These are phyloP conservation scores for Iberis pinnata DNA, from an alignment of 345 rosid genomes.

Conservation along the genomic window DNA sequence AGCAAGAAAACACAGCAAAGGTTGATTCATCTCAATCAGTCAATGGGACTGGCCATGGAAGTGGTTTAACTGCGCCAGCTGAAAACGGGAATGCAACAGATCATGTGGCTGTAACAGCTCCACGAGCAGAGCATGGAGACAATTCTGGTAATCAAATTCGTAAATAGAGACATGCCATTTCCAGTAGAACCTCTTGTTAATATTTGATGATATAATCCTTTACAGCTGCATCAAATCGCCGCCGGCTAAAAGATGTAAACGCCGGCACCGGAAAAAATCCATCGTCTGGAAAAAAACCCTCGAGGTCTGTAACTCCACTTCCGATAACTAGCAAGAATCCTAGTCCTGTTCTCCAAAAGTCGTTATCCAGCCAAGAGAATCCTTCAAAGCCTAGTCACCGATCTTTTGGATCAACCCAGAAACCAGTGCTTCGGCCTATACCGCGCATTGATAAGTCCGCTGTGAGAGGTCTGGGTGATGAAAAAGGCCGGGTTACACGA, in stretches of 20 bases:
- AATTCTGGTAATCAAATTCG: conserved; percentile 45
- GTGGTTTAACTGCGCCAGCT: conserved; percentile 27
- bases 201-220: too few relatives aligned
- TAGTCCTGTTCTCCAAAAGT: conserved; percentile 1
- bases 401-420: conserved; percentile 40
- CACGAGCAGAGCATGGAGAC: conserved; percentile 39
- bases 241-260: conserved; percentile 51
- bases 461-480: conserved; percentile 25
- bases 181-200: too few relatives aligned
- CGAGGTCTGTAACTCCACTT: conserved; percentile 42
- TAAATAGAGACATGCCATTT: too few relatives aligned
- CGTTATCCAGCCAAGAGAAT: conserved; percentile 58
- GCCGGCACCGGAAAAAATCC: conserved; percentile 34
- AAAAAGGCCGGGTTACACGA: conserved; percentile 39
- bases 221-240: conserved; percentile 51
- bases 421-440: conserved; percentile 46
- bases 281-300: conserved; percentile 30
- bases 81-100: conserved; percentile 60
- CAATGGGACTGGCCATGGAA: conserved; percentile 50
- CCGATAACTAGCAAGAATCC: conserved; percentile 32
- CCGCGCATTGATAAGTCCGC: conserved; percentile 53
- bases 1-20: conserved; percentile 31
- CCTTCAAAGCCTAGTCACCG: conserved; percentile 34
- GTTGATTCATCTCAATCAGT: conserved; percentile 27
- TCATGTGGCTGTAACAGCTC: conserved; percentile 32